Conservation (phyloP, 2,329 filamentous ascomycete species). For the Paraphaeosphaeria minitans region DNA sequence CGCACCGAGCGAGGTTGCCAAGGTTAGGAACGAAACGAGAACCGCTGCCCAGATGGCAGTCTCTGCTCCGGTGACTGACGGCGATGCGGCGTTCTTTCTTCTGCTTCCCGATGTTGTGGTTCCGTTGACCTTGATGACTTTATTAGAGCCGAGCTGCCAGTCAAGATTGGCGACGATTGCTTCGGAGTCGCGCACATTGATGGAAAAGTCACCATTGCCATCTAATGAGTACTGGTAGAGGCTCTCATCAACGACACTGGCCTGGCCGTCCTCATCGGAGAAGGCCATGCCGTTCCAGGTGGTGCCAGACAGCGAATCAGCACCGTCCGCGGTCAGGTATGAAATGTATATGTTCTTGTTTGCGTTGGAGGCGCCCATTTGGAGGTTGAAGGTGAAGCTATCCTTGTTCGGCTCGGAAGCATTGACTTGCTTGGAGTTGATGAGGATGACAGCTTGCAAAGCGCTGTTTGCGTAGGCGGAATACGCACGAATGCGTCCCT, state of each 20-base stretch:
- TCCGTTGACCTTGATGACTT: slow-evolving; percentile 34
- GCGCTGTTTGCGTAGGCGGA: slow-evolving; percentile 51
- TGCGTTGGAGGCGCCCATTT: slow-evolving; percentile 46
- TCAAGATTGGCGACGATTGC: slow-evolving; percentile 56
- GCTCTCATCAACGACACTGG: slow-evolving; percentile 41
- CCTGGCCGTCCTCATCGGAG: slow-evolving; percentile 49
- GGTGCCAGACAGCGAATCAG: slow-evolving; percentile 50
- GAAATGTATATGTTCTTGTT: slow-evolving; percentile 54
- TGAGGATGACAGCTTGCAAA: slow-evolving; percentile 51
- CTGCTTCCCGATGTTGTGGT: slow-evolving; percentile 24
- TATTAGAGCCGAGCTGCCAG: slow-evolving; percentile 42
- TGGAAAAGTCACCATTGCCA: slow-evolving; percentile 27
- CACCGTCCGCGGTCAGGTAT: slow-evolving; percentile 54
- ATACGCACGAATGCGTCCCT: slow-evolving; percentile 52
- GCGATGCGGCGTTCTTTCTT: slow-evolving; percentile 29
- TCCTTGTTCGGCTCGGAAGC: slow-evolving; percentile 45
- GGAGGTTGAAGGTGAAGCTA: slow-evolving; percentile 50
- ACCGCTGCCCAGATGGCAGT: slow-evolving; percentile 4
- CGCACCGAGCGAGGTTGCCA: neutral
- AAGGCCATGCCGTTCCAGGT: slow-evolving; percentile 57
- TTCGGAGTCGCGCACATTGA: slow-evolving; percentile 51
- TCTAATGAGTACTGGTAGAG: slow-evolving; percentile 35
- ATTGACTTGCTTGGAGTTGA: slow-evolving; percentile 55
- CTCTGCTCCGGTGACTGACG: neutral
- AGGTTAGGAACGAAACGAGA: neutral